phyloP scores from a whole-genome alignment of 495 filamentous ascomycete species.

The Staphylotrichum longicolle region DNA sequence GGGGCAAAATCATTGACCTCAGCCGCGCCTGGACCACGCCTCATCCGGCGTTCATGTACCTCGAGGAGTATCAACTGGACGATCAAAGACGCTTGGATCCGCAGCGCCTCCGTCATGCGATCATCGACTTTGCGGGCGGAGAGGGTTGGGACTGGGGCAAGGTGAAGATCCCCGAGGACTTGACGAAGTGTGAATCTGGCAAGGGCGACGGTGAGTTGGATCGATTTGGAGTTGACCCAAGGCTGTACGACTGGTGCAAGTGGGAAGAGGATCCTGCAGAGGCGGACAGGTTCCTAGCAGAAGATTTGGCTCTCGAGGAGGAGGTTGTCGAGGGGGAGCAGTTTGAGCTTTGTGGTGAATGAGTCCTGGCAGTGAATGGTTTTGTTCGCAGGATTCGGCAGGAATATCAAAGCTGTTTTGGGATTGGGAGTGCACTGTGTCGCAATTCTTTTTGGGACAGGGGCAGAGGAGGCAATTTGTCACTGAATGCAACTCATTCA shows the following conservation, averaged over 20 bases:
- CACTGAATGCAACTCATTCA: no score
- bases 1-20: slow-evolving; percentile 24
- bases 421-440: no score
- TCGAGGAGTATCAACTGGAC: not conserved
- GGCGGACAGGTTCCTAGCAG: no score
- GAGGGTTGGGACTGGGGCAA: not conserved
- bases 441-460: no score
- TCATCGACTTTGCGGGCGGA: no score
- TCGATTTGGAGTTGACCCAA: not conserved
- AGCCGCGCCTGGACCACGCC: slow-evolving; percentile 22
- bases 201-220: not conserved
- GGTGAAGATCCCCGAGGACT: not conserved
- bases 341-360: no score
- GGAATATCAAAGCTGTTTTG: no score
- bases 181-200: not conserved
- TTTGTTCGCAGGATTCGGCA: no score
- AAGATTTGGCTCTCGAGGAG: no score
- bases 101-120: not conserved
- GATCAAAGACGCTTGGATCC: not conserved
- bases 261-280: not conserved
- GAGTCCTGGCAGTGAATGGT: no score
- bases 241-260: slow-evolving; percentile 5
- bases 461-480: no score
- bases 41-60: not conserved
- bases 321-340: no score